Evolutionary conservation across 2,329 filamentous ascomycete species (phyloP).

Genomic region (Fusarium torulosum): DNA sequence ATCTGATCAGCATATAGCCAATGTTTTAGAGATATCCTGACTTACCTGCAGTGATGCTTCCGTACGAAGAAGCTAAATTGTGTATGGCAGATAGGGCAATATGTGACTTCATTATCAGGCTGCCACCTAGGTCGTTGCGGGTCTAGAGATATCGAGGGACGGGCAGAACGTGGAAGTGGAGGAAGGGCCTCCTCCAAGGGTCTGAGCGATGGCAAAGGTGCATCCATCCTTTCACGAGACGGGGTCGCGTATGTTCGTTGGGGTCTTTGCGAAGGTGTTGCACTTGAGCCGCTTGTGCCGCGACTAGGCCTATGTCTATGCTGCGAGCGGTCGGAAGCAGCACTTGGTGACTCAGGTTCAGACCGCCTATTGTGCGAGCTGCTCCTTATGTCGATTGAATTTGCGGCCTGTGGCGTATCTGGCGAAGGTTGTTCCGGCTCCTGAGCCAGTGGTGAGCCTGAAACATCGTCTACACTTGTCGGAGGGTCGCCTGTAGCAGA

Average conservation of each 20-base stretch:
- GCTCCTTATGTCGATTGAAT: neutral
- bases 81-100: slow-evolving; percentile 85
- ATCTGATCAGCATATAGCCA: slow-evolving; percentile 27
- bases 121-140: slow-evolving; percentile 84
- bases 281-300: slow-evolving; percentile 6
- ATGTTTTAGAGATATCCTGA: slow-evolving; percentile 16
- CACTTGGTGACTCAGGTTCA: slow-evolving; percentile 5
- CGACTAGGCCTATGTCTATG: slow-evolving; percentile 4
- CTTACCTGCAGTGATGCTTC: slow-evolving; percentile 91
- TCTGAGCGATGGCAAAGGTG: slow-evolving; percentile 42
- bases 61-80: slow-evolving; percentile 87
- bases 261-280: slow-evolving; percentile 13
- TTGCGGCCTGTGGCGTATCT: slow-evolving; percentile 3
- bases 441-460: slow-evolving; percentile 5
- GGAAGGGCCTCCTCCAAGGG: slow-evolving; percentile 34
- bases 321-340: neutral
- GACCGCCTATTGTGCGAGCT: slow-evolving; percentile 9
- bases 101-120: slow-evolving; percentile 83
- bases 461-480: slow-evolving; percentile 1
- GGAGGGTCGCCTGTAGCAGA: slow-evolving; percentile 4
- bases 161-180: slow-evolving; percentile 38
- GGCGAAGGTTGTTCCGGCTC: slow-evolving; percentile 11
- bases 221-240: slow-evolving; percentile 48
- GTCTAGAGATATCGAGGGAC: slow-evolving; percentile 50
- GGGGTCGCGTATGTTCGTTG: slow-evolving; percentile 37